Evolutionary conservation across 371 early-diverging fungal genomes (phyloP), one percentile per base, ranked within the genome.

Genomic region (Mortierella sp.): DNA sequence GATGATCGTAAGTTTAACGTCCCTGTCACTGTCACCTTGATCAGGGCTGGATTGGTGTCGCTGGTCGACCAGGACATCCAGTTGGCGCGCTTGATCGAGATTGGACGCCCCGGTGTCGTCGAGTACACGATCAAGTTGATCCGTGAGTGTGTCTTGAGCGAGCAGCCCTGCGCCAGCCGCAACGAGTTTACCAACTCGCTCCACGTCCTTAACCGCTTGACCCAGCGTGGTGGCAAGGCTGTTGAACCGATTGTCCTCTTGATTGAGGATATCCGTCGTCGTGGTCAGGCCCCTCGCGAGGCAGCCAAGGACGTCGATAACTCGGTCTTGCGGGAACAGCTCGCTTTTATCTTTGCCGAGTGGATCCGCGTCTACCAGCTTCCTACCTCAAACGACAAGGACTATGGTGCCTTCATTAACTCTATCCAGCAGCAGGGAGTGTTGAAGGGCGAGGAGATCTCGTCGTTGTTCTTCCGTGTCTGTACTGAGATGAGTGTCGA

Each of bases 1-100:
- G 98, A 99, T 81, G 98, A 98, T 88, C 96, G 97, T 83, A 97
- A 98, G 83, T 95, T 93, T 83, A 95, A 96, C 79, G 96, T 98
- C 2, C 92, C 94, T 12, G 96, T 96, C 3, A 95, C 96, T 0
- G 90, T 95, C n/a, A 93, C 96, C 3, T 87, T 99, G 75, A 92
- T 98, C 76, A 93, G 93, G 78, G 93, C 94, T 3, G 92, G 94
- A 0, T 87, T 99, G 71, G 89, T 99, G 46, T 91, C 91, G 70
- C 71, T 95, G 4, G 89, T 90, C 21, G 98, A 98, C 51, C 92
- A 97, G 78, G 99, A 99, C 84, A 91, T 93, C 51, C 98, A 97
- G 78, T 90, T 99, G 21, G 95, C 96, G 1, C 93, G 94, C 21
- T 87, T 95, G 76, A 96, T 97, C 56, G 97, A 97, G 70, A 89